A percentile compares a stretch with the other conserved stretches of the same genome.
These are phyloP conservation scores for Paramecium pentaurelia DNA, from an alignment of 73 alveolate genomes.

Conservation along the genomic window DNA sequence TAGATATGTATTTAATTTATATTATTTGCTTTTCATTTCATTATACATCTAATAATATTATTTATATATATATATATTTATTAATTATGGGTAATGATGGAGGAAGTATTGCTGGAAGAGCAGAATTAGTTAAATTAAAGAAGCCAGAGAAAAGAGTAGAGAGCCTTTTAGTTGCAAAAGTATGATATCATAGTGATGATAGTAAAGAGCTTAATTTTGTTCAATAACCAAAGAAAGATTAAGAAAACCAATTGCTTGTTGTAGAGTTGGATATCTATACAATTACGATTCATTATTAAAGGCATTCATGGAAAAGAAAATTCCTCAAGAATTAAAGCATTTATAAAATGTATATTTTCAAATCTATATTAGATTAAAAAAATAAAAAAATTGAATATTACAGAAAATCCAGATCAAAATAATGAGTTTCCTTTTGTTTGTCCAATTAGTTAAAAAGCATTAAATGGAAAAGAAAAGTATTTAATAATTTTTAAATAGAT, in stretches of 20 bases:
- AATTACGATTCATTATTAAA: conserved; percentile 82
- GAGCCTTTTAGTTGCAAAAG: conserved; percentile 66
- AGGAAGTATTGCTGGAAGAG: conserved; percentile 88
- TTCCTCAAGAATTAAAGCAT: neutral
- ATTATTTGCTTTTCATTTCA: neutral
- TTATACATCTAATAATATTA: neutral
- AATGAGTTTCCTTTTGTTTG: conserved; percentile 30
- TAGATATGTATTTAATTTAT: neutral
- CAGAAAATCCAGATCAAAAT: neutral
- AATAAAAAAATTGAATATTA: neutral
- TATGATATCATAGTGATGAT: neutral
- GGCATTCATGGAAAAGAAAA: conserved; percentile 69
- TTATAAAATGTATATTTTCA: neutral
- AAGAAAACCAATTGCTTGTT: conserved; percentile 85
- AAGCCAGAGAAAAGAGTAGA: conserved; percentile 74
- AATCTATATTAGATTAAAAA: neutral
- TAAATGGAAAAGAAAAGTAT: conserved; percentile 73
- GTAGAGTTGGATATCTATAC: conserved; percentile 82
- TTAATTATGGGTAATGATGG: conserved; percentile 93
- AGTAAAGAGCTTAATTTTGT: conserved; percentile 70
- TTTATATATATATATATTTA: neutral
- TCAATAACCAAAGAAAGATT: conserved; percentile 81
- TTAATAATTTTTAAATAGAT: conserved; percentile 52
- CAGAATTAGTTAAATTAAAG: conserved; percentile 76
- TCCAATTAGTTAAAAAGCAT: conserved; percentile 69